These are phyloP conservation scores for Rhynchospora pubera DNA, from an alignment of 176 grass and related monocot genomes.

Conservation along the genomic window DNA sequence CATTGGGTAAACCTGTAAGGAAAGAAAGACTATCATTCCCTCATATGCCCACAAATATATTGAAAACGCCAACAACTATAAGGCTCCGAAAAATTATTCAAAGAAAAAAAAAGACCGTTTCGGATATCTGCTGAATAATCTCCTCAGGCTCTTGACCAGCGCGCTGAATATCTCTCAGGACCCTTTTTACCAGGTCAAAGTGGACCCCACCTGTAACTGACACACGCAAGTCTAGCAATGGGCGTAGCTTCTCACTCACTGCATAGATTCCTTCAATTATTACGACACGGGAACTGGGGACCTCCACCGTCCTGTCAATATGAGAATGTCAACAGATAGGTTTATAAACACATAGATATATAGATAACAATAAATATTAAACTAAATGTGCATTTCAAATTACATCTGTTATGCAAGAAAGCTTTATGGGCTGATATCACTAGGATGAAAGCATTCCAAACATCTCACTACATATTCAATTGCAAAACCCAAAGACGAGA, in stretches of 20 bases:
- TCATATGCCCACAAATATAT: not conserved
- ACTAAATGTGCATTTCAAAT: not conserved
- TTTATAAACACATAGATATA: not conserved
- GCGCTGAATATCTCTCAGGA: constrained; percentile 94
- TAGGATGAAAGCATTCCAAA: constrained; percentile 9
- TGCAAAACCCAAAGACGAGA: constrained; percentile 13
- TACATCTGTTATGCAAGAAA: not conserved
- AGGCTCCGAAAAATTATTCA: constrained; percentile 7
- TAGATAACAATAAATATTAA: constrained; percentile 1
- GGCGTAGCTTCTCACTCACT: constrained; percentile 74
- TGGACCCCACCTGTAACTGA: constrained; percentile 98
- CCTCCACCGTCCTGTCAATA: constrained; percentile 66
- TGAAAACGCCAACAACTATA: constrained; percentile 12
- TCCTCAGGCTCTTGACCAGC: constrained; percentile 95
- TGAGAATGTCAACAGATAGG: not conserved
- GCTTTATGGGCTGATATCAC: constrained; percentile 11
- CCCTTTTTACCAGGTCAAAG: constrained; percentile 98
- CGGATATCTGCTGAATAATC: constrained; percentile 97
- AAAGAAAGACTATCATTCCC: not conserved
- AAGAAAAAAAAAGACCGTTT: constrained; percentile 55
- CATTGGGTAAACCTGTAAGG: constrained; percentile 93
- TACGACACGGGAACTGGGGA: constrained; percentile 71
- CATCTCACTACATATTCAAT: not conserved
- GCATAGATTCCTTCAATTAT: constrained; percentile 98
- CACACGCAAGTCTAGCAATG: constrained; percentile 78